These are phyloP conservation scores for Psilocybe tampanensis DNA, from an alignment of 768 basidiomycete species.

Conservation along the genomic window DNA sequence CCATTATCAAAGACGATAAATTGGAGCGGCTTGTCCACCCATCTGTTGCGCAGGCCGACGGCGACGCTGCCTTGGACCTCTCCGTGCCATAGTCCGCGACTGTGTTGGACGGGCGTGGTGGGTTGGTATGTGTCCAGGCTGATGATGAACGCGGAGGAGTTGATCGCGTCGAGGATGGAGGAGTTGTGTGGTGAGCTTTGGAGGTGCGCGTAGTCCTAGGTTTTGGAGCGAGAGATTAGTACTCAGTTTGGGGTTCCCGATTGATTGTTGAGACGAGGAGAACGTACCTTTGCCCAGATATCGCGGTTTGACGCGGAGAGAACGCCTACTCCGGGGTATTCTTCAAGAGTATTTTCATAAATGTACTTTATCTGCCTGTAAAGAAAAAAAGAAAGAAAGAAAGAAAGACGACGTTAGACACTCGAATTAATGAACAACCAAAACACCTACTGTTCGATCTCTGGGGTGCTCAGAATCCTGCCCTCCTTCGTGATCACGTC, in stretches of 20 bases:
- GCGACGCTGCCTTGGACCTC: slow-evolving; percentile 49
- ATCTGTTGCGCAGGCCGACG: slow-evolving; percentile 71
- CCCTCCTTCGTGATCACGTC: slow-evolving; percentile 53
- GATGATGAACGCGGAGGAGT: slow-evolving; percentile 85
- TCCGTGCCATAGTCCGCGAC: slow-evolving; percentile 84
- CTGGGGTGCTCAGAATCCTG: slow-evolving; percentile 60
- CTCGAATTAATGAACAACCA: no score
- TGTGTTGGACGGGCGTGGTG: slow-evolving; percentile 54
- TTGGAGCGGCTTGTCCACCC: slow-evolving; percentile 91
- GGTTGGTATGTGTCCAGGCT: slow-evolving; percentile 72
- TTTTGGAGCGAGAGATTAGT: no score
- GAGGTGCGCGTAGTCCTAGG: slow-evolving; percentile 66
- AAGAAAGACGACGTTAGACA: no score
- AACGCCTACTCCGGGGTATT: slow-evolving; percentile 76
- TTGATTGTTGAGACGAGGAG: no score
- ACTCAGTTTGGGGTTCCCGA: no score
- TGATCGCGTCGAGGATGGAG: slow-evolving; percentile 67
- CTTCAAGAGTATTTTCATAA: slow-evolving; percentile 60
- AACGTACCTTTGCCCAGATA: slow-evolving; percentile 79
- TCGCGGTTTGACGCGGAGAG: slow-evolving; percentile 83
- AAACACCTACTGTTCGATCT: slow-evolving; percentile 61
- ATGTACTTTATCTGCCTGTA: slow-evolving; percentile 73
- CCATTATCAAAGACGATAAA: slow-evolving; percentile 85
- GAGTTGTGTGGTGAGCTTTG: slow-evolving; percentile 63
- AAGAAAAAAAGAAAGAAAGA: background rate